These are phyloP conservation scores for Thalassiosira oceanica DNA, from an alignment of 352 stramenopile species.

Conservation along the genomic window DNA sequence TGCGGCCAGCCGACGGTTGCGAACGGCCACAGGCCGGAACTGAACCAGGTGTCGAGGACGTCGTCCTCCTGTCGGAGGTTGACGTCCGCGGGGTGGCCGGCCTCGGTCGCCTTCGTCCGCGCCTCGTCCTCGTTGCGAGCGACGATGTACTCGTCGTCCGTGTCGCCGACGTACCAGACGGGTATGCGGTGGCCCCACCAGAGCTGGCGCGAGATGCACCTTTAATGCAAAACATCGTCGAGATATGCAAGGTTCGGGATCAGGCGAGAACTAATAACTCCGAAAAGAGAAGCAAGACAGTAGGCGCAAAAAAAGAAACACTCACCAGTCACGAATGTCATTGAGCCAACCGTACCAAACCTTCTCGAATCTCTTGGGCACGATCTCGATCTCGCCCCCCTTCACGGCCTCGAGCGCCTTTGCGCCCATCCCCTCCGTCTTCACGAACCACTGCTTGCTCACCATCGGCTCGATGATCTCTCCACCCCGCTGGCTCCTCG, in stretches of 20 bases:
- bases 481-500: slow-evolving; percentile 91
- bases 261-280: no score
- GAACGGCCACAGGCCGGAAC: slow-evolving; percentile 93
- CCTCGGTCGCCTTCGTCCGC: slow-evolving; percentile 82
- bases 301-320: slow-evolving; percentile 3
- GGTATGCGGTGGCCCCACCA: slow-evolving; percentile 99
- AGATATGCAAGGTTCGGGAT: background rate
- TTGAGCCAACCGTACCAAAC: slow-evolving; percentile 94
- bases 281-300: no score
- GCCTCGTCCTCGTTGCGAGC: slow-evolving; percentile 86
- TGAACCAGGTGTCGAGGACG: slow-evolving; percentile 99
- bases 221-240: slow-evolving; percentile 5
- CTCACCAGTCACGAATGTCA: slow-evolving; percentile 99
- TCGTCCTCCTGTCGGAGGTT: slow-evolving; percentile 96
- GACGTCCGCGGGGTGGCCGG: slow-evolving; percentile 67
- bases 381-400: slow-evolving; percentile 79
- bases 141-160: slow-evolving; percentile 79
- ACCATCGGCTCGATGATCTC: slow-evolving; percentile 97
- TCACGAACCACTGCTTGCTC: slow-evolving; percentile 97
- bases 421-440: slow-evolving; percentile 89
- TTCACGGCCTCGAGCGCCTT: slow-evolving; percentile 81
- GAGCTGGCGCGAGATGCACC: slow-evolving; percentile 92
- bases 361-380: slow-evolving; percentile 80
- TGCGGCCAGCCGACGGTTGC: slow-evolving; percentile 85
- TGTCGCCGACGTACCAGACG: slow-evolving; percentile 91